Conservation (phyloP, 176 grass and related monocot genomes). For the Paspalum notatum region DNA sequence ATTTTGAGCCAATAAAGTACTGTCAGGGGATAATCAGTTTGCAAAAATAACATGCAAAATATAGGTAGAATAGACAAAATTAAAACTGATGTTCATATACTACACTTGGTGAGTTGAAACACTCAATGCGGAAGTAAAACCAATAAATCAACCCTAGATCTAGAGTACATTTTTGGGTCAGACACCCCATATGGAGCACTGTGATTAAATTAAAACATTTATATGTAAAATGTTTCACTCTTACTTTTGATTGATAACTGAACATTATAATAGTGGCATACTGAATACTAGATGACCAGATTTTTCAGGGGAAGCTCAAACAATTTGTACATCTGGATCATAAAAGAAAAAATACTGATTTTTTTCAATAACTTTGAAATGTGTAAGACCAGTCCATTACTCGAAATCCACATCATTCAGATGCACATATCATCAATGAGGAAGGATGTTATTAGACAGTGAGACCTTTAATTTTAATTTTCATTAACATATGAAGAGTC, state of each 20-base stretch:
- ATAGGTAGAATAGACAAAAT: neutral
- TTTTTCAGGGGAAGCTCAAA: constrained; percentile 1
- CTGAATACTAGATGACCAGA: constrained; percentile 26
- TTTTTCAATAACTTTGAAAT: neutral
- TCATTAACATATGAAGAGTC: neutral
- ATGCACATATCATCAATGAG: constrained; percentile 15
- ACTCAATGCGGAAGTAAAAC: neutral
- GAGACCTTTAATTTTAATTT: neutral
- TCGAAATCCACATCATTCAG: neutral
- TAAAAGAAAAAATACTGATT: too few relatives aligned
- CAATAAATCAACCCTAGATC: neutral
- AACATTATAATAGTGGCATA: constrained; percentile 1
- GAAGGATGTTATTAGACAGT: neutral
- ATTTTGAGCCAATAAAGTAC: neutral
- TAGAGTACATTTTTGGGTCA: too few relatives aligned
- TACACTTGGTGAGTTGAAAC: neutral
- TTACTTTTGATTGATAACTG: constrained; percentile 3
- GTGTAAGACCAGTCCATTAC: neutral
- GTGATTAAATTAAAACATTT: neutral
- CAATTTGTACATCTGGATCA: neutral
- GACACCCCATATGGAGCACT: neutral
- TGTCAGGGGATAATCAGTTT: constrained; percentile 2
- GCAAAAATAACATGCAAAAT: too few relatives aligned
- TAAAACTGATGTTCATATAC: neutral
- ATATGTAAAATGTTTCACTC: neutral